phyloP scores from a whole-genome alignment of 352 stramenopile species.

The Pythium aphanidermatum region DNA sequence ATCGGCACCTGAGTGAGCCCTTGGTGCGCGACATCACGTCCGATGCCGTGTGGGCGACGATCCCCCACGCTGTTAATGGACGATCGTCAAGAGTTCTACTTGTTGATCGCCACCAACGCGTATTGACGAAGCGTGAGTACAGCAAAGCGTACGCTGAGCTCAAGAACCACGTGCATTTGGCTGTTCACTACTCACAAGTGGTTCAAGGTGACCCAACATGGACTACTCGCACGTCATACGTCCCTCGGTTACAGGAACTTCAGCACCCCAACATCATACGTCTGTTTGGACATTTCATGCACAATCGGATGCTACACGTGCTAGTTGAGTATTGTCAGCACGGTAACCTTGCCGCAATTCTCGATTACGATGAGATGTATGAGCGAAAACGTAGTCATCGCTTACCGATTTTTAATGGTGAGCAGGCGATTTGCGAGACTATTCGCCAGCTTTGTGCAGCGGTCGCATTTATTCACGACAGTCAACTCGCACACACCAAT shows the following conservation, averaged over 20 bases:
- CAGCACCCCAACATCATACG: slow-evolving; percentile 16
- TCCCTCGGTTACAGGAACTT: slow-evolving; percentile 10
- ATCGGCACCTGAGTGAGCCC: background rate
- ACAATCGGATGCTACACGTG: slow-evolving; percentile 11
- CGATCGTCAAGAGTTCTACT: slow-evolving; percentile 7
- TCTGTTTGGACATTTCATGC: slow-evolving; percentile 14
- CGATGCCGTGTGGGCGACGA: slow-evolving; percentile 16
- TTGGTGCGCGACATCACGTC: slow-evolving; percentile 1
- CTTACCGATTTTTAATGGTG: slow-evolving; percentile 6
- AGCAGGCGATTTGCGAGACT: slow-evolving; percentile 1
- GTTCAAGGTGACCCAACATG: background rate
- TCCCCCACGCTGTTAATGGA: slow-evolving; percentile 8
- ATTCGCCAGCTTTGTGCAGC: slow-evolving; percentile 7
- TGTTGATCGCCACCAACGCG: slow-evolving; percentile 9
- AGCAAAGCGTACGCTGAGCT: slow-evolving; percentile 9
- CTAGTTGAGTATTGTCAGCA: slow-evolving; percentile 16
- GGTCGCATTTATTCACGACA: slow-evolving; percentile 14
- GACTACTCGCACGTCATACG: background rate
- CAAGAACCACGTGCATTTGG: slow-evolving; percentile 13
- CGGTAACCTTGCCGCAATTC: slow-evolving; percentile 2
- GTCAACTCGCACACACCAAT: slow-evolving; percentile 12
- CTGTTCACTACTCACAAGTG: background rate
- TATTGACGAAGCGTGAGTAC: slow-evolving; percentile 12
- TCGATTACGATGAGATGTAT: slow-evolving; percentile 8
- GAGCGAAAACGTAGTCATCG: slow-evolving; percentile 1